These are phyloP conservation scores for Neopestalotiopsis sp. DNA, from an alignment of 2,329 filamentous ascomycete genomes.

Conservation along the genomic window DNA sequence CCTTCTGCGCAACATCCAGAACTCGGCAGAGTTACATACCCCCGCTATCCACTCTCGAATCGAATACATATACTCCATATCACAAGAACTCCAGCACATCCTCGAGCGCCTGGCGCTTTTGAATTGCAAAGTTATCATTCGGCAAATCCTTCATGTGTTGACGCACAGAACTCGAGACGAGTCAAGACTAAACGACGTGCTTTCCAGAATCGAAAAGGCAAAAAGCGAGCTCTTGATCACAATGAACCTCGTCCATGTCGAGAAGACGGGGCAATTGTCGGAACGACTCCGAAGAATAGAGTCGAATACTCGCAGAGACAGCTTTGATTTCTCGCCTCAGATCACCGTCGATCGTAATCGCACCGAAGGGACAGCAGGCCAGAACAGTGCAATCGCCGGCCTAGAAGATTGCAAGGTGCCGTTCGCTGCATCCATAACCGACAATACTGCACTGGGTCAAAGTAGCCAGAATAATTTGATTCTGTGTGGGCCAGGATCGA, in stretches of 20 bases:
- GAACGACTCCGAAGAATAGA: slow-evolving; percentile 5
- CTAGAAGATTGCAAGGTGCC: background rate
- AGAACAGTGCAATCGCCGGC: background rate
- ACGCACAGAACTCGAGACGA: slow-evolving; percentile 8
- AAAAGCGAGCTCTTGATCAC: slow-evolving; percentile 9
- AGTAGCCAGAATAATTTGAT: slow-evolving; percentile 12
- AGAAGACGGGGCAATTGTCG: background rate
- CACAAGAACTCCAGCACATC: background rate
- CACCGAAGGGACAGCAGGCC: background rate
- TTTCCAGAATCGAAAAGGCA: background rate
- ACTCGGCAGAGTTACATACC: background rate
- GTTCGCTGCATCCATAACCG: background rate
- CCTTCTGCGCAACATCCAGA: slow-evolving; percentile 11
- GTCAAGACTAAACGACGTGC: slow-evolving; percentile 3
- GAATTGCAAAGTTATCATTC: background rate
- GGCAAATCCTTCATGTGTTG: background rate
- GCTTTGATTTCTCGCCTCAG: background rate
- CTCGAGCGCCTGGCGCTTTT: background rate
- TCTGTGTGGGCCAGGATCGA: slow-evolving; percentile 2
- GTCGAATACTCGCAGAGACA: background rate
- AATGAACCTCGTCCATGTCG: slow-evolving; percentile 1
- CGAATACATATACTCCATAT: background rate
- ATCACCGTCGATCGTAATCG: background rate
- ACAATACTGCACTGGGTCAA: background rate
- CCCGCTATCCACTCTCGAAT: slow-evolving; percentile 12